Evolutionary conservation across 306 rosid species (phyloP).

Genomic region (Albizia julibrissin): DNA sequence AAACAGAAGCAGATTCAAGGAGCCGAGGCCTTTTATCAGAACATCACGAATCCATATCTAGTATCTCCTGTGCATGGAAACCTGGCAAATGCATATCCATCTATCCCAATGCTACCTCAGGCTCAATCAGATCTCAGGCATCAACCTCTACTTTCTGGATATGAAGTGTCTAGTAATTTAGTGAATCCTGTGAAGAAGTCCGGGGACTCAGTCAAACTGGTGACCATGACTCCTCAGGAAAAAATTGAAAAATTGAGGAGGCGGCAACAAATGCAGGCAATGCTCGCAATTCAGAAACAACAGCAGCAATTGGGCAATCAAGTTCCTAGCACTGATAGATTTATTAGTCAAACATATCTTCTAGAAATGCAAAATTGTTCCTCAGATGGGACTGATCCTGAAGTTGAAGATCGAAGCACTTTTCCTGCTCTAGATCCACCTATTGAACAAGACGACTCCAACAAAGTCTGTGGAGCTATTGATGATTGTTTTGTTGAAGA

Average conservation of each 20-base stretch:
- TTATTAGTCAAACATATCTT: conserved; percentile 41
- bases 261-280: conserved; percentile 94
- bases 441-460: conserved; percentile 72
- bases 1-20: conserved; percentile 60
- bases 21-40: conserved; percentile 58
- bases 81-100: conserved; percentile 54
- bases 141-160: conserved; percentile 48
- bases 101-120: conserved; percentile 60
- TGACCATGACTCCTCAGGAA: conserved; percentile 91
- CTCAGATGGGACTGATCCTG: conserved; percentile 54
- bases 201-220: conserved; percentile 50
- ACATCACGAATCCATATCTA: conserved; percentile 54
- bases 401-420: conserved; percentile 55
- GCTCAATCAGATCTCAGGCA: conserved; percentile 52
- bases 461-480: conserved; percentile 52
- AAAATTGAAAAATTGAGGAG: conserved; percentile 92
- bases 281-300: conserved; percentile 93
- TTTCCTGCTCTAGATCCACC: conserved; percentile 55
- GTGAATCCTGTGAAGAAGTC: conserved; percentile 45
- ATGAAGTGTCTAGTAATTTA: conserved; percentile 47
- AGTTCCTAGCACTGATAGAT: conserved; percentile 45
- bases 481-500: conserved; percentile 67
- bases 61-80: conserved; percentile 52
- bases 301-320: conserved; percentile 71
- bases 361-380: conserved; percentile 54